A percentile compares a stretch with the other conserved stretches of the same genome.
Conservation (phyloP, 2,329 filamentous ascomycete genomes). For the Pleurostoma richardsiae region DNA sequence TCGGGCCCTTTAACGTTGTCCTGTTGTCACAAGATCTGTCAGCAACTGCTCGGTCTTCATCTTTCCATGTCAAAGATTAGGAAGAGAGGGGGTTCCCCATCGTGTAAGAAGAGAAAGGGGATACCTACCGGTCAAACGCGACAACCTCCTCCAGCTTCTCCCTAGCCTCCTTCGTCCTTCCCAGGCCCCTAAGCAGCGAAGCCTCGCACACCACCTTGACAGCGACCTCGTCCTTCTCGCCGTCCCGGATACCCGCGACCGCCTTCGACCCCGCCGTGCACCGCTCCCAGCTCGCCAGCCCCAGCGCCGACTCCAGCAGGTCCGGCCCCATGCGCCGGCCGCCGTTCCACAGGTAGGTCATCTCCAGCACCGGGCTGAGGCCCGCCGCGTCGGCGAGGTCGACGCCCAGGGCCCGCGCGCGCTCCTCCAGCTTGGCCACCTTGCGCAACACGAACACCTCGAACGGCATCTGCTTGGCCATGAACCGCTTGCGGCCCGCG, state of each 20-base stretch:
- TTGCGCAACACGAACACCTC: conserved; percentile 83
- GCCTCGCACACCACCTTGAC: conserved; percentile 63
- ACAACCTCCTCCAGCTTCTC: conserved; percentile 61
- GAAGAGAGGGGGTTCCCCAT: background rate
- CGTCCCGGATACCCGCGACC: conserved; percentile 7
- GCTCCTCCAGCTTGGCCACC: conserved; percentile 79
- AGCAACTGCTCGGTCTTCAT: background rate
- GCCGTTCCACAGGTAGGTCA: conserved; percentile 92
- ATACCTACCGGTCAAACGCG: conserved; percentile 53
- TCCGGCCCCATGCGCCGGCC: conserved; percentile 69
- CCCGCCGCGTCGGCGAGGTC: conserved; percentile 77
- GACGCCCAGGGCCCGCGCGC: conserved; percentile 61
- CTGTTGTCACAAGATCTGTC: conserved; percentile 25
- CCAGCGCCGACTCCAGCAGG: conserved; percentile 60
- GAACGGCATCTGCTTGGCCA: conserved; percentile 85
- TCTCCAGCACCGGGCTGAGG: conserved; percentile 77
- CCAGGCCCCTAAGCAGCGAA: conserved; percentile 60
- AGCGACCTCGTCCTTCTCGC: conserved; percentile 52
- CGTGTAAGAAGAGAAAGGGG: background rate
- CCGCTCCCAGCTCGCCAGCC: conserved; percentile 60
- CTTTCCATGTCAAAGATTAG: background rate
- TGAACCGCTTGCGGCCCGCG: conserved; percentile 82
- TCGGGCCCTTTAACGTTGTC: conserved; percentile 49
- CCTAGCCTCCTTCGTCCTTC: conserved; percentile 60
- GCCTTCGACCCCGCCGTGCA: conserved; percentile 42